Base-by-base conservation (phyloP, 768 basidiomycete genomes). In the Suillus americanus region DNA sequence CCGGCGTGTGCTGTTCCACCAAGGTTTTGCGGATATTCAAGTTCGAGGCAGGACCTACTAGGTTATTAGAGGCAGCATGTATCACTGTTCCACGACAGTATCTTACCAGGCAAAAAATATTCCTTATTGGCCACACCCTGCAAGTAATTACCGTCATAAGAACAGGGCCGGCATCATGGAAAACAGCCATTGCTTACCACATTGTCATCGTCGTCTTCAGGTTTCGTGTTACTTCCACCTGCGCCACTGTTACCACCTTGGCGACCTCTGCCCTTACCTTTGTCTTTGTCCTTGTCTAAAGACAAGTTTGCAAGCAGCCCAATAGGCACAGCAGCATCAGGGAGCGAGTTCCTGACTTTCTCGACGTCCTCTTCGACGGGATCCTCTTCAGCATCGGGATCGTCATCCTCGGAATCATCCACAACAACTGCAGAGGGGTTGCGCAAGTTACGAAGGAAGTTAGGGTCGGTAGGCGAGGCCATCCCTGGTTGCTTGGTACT, bases 121-220 rank as follows among this genome's bases (percentile, higher is more conserved):
- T 82, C 85, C 71, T 86, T 89, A 73, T 90, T 92, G 38, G 92
- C 92, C 25, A 93, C 88, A 25, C 92, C 92, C 89, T 91, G 71
- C 46, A 64, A 57, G 59, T 35, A 14, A 73, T 30, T 51, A 62
- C 72, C 60, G 64, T 61, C 59, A 63, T 53, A 40, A 50, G 43
- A 13, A 54, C 10, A 59, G 3, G 38, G 40, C 28, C 14, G 23
- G 13, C 6, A 18, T 60, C 45, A 61, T 37, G 61, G 57, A 51
- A 59, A 38, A 59, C 45, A 70, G 28, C 41, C 43, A 51, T 41
- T 46, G 78, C 74, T 75, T 80, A 79, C 89, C 66, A 91, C 84
- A 64, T 89, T 85, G 61, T 90, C 83, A 65, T 91, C 89, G 57
- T 88, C 83, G 46, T 85, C 71, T 38, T 79, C 84, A 12, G 82